Percentiles rank a stretch among this genome's conserved stretches.
phyloP scores from a whole-genome alignment of 306 rosid genomes.

The Medicago arabica region DNA sequence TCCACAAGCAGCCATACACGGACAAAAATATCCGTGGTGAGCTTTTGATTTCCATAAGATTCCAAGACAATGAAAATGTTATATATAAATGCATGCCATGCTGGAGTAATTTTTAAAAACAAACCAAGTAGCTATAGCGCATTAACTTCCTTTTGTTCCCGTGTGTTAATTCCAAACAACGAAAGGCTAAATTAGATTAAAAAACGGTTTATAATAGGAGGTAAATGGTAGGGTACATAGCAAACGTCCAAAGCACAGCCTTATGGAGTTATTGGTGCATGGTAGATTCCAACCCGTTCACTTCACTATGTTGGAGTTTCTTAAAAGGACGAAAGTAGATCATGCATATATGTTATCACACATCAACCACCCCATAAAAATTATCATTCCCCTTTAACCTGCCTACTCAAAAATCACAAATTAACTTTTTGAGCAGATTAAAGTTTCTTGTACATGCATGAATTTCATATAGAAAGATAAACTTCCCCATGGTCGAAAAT shows the following conservation, averaged over 20 bases:
- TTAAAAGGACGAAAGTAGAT: constrained; percentile 30
- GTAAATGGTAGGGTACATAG: background rate
- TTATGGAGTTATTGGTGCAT: constrained; percentile 42
- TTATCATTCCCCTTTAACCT: no score
- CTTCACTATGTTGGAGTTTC: constrained; percentile 16
- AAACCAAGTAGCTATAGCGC: background rate
- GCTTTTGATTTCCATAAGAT: background rate
- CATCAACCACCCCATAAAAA: no score
- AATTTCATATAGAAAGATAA: no score
- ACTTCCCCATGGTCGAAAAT: no score
- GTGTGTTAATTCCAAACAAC: constrained; percentile 5
- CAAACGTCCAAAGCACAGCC: constrained; percentile 35
- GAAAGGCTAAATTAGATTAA: constrained; percentile 2
- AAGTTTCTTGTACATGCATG: no score
- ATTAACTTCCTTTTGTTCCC: constrained; percentile 23
- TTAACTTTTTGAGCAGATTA: no score
- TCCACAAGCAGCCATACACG: constrained; percentile 5
- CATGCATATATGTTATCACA: constrained; percentile 10
- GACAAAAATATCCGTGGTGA: background rate
- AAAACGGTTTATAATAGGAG: constrained; percentile 31
- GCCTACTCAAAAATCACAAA: no score
- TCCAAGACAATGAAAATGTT: constrained; percentile 22
- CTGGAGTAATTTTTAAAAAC: background rate
- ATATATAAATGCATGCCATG: constrained; percentile 3
- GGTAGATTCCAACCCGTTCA: constrained; percentile 30